A percentile compares a stretch with the other conserved stretches of the same genome.
Evolutionary conservation across 441 rosid species (phyloP).

Genomic region (Corymbia citriodora): DNA sequence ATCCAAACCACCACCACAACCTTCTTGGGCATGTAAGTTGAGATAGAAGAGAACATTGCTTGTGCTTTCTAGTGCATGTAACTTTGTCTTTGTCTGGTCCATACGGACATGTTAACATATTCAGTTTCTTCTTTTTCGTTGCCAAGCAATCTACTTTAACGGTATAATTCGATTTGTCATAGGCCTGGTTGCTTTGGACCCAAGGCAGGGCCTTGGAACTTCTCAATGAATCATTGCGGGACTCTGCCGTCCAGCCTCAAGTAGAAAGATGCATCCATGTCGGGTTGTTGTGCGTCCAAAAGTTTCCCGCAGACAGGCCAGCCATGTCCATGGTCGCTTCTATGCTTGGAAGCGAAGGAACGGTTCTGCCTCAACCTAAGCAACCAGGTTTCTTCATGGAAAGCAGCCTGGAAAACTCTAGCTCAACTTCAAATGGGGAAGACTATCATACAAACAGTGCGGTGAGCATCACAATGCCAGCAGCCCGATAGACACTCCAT

Average conservation of each 20-base stretch:
- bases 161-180: background rate
- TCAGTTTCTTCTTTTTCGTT: background rate
- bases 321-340: slow-evolving; percentile 19
- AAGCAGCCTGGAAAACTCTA: background rate
- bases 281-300: slow-evolving; percentile 11
- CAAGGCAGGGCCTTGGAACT: background rate
- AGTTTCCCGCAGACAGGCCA: slow-evolving; percentile 22
- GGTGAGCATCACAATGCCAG: background rate
- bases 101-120: background rate
- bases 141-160: background rate
- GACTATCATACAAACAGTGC: background rate
- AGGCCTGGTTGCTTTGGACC: background rate
- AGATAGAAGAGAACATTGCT: background rate
- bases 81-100: background rate
- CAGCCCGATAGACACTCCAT: background rate
- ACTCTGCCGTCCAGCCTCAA: background rate
- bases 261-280: slow-evolving; percentile 4
- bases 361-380: slow-evolving; percentile 14
- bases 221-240: background rate
- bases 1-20: background rate
- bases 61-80: background rate
- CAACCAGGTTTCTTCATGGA: slow-evolving; percentile 19
- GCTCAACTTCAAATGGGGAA: background rate
- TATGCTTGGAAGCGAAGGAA: slow-evolving; percentile 13
- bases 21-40: background rate